A percentile compares a stretch with the other conserved stretches of the same genome.
These are phyloP conservation scores for Lycium barbarum DNA, from an alignment of 257 asterid species.

Conservation along the genomic window DNA sequence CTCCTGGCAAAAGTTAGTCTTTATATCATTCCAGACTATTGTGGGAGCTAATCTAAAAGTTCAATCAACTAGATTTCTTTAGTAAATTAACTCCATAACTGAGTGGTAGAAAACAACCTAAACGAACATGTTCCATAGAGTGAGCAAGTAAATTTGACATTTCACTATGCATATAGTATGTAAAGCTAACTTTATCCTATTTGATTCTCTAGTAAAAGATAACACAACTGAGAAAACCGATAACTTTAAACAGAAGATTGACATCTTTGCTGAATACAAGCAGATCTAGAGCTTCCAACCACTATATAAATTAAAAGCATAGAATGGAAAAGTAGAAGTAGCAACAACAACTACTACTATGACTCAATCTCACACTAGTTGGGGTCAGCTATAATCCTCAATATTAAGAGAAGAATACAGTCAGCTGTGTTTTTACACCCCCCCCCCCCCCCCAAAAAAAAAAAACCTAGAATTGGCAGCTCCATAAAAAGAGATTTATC, in stretches of 20 bases:
- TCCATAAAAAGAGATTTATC: not conserved
- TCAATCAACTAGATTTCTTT: not conserved
- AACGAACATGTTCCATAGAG: not conserved
- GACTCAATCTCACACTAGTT: not conserved
- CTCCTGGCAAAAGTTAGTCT: not conserved
- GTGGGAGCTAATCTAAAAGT: not conserved
- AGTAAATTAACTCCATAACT: not conserved
- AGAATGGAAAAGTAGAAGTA: not conserved
- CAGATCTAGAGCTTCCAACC: not conserved
- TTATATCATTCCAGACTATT: not conserved
- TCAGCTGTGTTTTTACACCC: not conserved
- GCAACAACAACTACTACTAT: not conserved
- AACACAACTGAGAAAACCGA: not conserved
- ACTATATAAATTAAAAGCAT: not conserved
- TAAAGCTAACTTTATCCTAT: not conserved
- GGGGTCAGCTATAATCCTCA: constrained; percentile 2
- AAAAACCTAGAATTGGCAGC: not conserved
- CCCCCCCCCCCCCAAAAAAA: no score
- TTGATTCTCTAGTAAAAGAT: not conserved
- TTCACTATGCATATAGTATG: not conserved
- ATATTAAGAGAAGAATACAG: not conserved
- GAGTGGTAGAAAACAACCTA: not conserved
- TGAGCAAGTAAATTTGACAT: not conserved
- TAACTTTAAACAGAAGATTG: not conserved
- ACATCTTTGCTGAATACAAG: not conserved